Percentiles rank a stretch among this genome's conserved stretches.
phyloP scores from a whole-genome alignment of 495 filamentous ascomycete species.

The Podospora conica region DNA sequence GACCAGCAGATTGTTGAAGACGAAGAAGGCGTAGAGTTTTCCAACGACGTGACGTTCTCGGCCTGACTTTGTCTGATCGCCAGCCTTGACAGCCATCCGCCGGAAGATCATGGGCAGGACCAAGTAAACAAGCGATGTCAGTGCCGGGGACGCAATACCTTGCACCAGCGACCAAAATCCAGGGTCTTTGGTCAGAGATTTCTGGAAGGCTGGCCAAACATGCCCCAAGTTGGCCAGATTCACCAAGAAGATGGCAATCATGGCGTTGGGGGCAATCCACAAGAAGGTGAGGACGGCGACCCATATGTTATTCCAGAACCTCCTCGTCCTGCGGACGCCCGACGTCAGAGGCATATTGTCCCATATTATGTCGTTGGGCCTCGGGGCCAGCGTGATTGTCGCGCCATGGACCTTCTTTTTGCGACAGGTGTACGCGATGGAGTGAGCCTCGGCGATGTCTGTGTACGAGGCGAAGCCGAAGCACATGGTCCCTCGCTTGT shows the following conservation, averaged over 20 bases:
- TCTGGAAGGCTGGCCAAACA: conserved; percentile 73
- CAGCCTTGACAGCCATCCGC: conserved; percentile 65
- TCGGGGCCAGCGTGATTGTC: conserved; percentile 69
- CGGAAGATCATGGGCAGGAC: conserved; percentile 88
- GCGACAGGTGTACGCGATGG: conserved; percentile 72
- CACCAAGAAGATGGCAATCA: conserved; percentile 90
- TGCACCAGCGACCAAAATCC: conserved; percentile 80
- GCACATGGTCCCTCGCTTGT: conserved; percentile 78
- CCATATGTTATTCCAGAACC: conserved; percentile 76
- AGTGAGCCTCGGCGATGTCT: conserved; percentile 79
- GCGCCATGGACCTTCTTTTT: conserved; percentile 79
- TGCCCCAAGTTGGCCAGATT: conserved; percentile 71
- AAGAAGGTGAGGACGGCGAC: conserved; percentile 71
- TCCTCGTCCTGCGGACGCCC: conserved; percentile 59
- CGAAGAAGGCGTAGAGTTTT: conserved; percentile 92
- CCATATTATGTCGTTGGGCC: conserved; percentile 93
- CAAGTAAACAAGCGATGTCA: conserved; percentile 84
- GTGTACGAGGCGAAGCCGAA: conserved; percentile 95
- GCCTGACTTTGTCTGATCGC: conserved; percentile 85
- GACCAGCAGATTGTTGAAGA: conserved; percentile 93
- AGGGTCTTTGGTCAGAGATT: conserved; percentile 52
- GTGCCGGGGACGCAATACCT: conserved; percentile 85
- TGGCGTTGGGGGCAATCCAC: conserved; percentile 92
- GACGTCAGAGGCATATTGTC: conserved; percentile 74
- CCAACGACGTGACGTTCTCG: conserved; percentile 88